Percentiles rank a stretch among this genome's conserved stretches.
phyloP scores from a whole-genome alignment of 106 monocot species.

The Allium fistulosum region DNA sequence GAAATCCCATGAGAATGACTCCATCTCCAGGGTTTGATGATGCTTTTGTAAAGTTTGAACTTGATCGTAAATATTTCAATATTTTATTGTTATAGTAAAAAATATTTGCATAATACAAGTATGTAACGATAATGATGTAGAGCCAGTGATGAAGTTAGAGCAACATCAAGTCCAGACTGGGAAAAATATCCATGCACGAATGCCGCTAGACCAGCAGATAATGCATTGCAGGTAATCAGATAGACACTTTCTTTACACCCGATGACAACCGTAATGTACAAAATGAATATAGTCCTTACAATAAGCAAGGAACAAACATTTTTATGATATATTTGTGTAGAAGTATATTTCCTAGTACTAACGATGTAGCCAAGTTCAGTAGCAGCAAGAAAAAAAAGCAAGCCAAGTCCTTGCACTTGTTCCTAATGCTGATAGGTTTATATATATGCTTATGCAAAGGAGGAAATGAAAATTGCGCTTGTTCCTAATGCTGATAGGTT shows the following conservation, averaged over 20 bases:
- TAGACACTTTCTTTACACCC: conserved; percentile 62
- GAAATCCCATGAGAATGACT: conserved; percentile 91
- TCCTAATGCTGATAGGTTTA: conserved; percentile 57
- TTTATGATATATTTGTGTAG: not conserved
- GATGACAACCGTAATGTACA: conserved; percentile 55
- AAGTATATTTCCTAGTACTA: conserved; percentile 75
- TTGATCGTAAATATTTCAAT: conserved; percentile 22
- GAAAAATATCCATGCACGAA: conserved; percentile 80
- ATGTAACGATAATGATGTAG: conserved; percentile 10
- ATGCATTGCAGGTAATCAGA: conserved; percentile 83
- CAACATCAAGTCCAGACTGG: conserved; percentile 66
- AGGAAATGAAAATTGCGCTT: conserved; percentile 51
- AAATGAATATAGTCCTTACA: not conserved
- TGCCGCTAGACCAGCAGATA: conserved; percentile 89
- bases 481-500: too few species aligned
- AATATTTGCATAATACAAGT: not conserved
- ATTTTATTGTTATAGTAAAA: not conserved
- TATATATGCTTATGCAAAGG: conserved; percentile 48
- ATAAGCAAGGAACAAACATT: not conserved
- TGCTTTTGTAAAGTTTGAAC: conserved; percentile 73
- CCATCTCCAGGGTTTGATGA: conserved; percentile 96
- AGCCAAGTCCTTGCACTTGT: conserved; percentile 74
- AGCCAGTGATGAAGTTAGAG: conserved; percentile 52
- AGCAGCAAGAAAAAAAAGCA: conserved; percentile 73
- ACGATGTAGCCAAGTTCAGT: conserved; percentile 83